Conservation (phyloP, 2,329 filamentous ascomycete genomes). For the Nemania sp. region DNA sequence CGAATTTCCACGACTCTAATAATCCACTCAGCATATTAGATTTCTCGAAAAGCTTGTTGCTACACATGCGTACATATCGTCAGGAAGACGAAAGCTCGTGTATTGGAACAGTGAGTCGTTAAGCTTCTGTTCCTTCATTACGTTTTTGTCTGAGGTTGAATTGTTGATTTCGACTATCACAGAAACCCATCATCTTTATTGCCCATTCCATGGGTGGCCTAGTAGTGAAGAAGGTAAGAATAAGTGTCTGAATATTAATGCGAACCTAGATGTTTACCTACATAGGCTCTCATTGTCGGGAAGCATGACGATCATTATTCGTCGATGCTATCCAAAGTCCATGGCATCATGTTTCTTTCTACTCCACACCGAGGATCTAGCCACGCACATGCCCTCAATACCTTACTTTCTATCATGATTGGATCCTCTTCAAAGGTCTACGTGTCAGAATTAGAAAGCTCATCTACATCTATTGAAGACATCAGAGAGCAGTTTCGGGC, state of each 20-base stretch:
- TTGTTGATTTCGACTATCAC: neutral
- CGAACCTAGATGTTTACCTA: neutral
- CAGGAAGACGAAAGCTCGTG: neutral
- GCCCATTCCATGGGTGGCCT: conserved; percentile 18
- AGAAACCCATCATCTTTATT: conserved; percentile 15
- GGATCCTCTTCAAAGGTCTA: neutral
- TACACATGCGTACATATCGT: neutral
- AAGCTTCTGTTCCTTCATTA: neutral
- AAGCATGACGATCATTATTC: conserved; percentile 5
- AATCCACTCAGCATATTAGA: neutral
- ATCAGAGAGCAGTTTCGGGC: neutral
- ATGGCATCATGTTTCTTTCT: conserved; percentile 10
- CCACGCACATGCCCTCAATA: conserved; percentile 6
- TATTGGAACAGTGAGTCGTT: neutral
- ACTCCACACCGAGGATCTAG: conserved; percentile 13
- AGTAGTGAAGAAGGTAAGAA: conserved; percentile 5
- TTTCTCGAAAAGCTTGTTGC: conserved; percentile 11
- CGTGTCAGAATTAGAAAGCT: neutral
- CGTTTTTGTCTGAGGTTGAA: too few relatives aligned
- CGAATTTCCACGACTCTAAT: neutral
- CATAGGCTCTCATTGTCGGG: conserved; percentile 4
- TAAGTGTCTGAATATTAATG: neutral
- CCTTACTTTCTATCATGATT: neutral
- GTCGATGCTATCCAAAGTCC: neutral
- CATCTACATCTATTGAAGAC: neutral